Evolutionary conservation across 768 basidiomycete species (phyloP).

Genomic region (Suillus plorans): DNA sequence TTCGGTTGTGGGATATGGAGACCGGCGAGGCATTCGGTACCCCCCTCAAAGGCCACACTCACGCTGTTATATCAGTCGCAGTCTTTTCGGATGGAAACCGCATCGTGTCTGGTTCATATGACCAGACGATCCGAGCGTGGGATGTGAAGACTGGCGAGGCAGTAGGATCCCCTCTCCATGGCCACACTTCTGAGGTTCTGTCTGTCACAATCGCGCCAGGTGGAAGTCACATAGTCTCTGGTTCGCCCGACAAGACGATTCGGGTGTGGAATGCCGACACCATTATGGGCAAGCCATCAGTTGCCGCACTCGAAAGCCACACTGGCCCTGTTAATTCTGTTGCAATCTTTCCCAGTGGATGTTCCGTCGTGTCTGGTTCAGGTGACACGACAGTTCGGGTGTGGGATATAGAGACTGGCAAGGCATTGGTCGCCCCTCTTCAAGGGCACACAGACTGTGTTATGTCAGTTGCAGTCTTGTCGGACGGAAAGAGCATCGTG

Average conservation of each 20-base stretch:
- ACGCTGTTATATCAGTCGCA: too few relatives aligned
- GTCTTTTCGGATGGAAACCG: too few relatives aligned
- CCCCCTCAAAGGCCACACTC: too few relatives aligned
- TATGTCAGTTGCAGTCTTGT: neutral
- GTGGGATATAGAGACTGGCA: neutral
- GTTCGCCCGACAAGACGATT: neutral
- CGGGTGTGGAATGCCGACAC: neutral
- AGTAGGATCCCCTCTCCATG: neutral
- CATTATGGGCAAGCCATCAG: neutral
- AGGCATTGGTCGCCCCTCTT: neutral
- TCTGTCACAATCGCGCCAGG: neutral
- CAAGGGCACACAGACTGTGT: neutral
- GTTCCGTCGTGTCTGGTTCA: neutral
- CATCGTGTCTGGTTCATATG: too few relatives aligned
- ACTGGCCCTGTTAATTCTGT: neutral
- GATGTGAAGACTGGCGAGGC: too few relatives aligned
- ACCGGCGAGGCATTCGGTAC: neutral
- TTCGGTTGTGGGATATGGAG: neutral
- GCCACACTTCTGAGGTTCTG: accelerated
- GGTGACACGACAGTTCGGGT: neutral
- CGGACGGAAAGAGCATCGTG: neutral
- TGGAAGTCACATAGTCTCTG: neutral
- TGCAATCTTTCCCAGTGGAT: neutral
- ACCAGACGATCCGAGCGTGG: too few relatives aligned
- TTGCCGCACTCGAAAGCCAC: neutral